Percentiles rank a stretch among this genome's conserved stretches.
Conservation (phyloP, 2,329 filamentous ascomycete species). For the Cladosporium sp. region DNA sequence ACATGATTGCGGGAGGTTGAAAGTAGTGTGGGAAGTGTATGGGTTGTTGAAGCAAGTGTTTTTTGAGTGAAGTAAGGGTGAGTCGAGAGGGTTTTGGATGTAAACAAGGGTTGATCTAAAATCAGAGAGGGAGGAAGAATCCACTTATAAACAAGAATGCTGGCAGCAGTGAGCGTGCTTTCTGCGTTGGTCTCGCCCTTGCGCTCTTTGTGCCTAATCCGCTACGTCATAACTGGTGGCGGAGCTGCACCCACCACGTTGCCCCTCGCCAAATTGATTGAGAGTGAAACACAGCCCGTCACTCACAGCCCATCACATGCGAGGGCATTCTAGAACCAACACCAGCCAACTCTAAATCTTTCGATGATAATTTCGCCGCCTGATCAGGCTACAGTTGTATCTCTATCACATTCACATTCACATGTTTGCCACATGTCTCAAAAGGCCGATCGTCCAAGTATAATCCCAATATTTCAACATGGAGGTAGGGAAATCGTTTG, state of each 20-base stretch:
- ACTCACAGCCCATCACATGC: no score
- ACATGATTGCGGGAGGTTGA: constrained; percentile 35
- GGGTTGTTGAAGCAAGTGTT: neutral
- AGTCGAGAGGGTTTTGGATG: neutral
- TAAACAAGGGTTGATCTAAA: neutral
- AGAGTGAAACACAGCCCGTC: no score
- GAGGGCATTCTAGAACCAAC: no score
- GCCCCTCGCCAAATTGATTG: no score
- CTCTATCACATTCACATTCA: no score
- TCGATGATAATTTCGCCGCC: no score
- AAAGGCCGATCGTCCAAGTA: no score
- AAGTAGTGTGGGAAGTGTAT: neutral
- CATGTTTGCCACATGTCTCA: no score
- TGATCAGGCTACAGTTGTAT: no score
- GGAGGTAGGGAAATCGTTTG: no score
- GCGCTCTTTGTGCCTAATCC: neutral
- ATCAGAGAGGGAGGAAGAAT: neutral
- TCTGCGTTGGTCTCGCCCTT: neutral
- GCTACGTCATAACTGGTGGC: neutral
- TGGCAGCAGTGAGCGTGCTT: neutral
- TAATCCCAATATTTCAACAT: no score
- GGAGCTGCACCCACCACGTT: neutral
- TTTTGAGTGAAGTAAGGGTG: neutral
- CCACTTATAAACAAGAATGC: neutral
- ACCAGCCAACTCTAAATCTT: no score